Conservation (phyloP, 129 eudicot genomes). For the Flaveria robusta region DNA sequence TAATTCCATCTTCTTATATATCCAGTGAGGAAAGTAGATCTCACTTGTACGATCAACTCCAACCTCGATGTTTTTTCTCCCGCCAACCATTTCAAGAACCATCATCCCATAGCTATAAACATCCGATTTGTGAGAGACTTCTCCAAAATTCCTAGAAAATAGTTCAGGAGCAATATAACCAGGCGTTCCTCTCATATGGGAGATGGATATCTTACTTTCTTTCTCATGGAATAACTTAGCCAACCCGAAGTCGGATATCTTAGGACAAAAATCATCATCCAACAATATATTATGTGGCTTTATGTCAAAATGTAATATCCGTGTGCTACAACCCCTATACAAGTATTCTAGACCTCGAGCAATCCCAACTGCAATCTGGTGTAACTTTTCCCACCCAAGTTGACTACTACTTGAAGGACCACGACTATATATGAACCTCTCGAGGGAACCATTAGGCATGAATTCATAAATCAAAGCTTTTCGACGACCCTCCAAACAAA, state of each 20-base stretch:
- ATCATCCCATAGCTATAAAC: constrained; percentile 11
- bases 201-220: constrained; percentile 12
- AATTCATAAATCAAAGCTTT: constrained; percentile 21
- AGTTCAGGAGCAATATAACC: not conserved
- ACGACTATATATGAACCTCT: not conserved
- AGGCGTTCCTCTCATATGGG: not conserved
- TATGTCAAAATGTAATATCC: constrained; percentile 35
- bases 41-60: not conserved
- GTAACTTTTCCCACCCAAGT: not conserved
- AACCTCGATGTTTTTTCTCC: not conserved
- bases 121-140: not conserved
- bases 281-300: not conserved
- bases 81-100: not conserved
- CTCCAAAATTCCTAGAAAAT: constrained; percentile 3
- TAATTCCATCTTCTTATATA: not conserved
- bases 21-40: constrained; percentile 4
- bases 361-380: not conserved
- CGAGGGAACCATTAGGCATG: constrained; percentile 4
- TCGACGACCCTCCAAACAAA: constrained; percentile 20
- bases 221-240: constrained; percentile 28
- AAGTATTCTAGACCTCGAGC: constrained; percentile 30
- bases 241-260: constrained; percentile 21
- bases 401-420: not conserved
- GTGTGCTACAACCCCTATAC: constrained; percentile 32
- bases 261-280: constrained; percentile 31